These are phyloP conservation scores for Spathaspora sp. DNA, from an alignment of 805 yeast species.

Conservation along the genomic window DNA sequence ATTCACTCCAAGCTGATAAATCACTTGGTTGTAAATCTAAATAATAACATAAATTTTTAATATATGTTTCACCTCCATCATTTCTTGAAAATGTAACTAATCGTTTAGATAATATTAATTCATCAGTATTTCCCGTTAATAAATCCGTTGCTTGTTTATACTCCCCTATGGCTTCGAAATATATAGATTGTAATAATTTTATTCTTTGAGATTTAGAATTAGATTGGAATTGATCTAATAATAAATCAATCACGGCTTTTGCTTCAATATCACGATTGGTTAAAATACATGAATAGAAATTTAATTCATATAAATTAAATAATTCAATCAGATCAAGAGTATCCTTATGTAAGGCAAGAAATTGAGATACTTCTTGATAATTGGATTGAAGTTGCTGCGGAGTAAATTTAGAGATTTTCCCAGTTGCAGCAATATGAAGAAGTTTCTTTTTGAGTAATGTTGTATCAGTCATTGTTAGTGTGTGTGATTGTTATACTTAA, in stretches of 20 bases:
- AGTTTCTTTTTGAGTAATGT: slow-evolving; percentile 39
- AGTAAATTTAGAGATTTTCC: slow-evolving; percentile 45
- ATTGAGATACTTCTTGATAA: slow-evolving; percentile 38
- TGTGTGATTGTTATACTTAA: not conserved
- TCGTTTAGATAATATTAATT: slow-evolving; percentile 34
- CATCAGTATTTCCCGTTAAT: slow-evolving; percentile 29
- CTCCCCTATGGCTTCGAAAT: slow-evolving; percentile 52
- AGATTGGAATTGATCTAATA: slow-evolving; percentile 57
- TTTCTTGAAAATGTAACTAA: slow-evolving; percentile 25
- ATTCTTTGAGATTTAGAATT: slow-evolving; percentile 50
- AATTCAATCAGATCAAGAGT: slow-evolving; percentile 42
- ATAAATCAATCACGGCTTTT: slow-evolving; percentile 54
- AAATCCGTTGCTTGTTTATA: slow-evolving; percentile 21
- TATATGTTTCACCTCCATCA: slow-evolving; percentile 31
- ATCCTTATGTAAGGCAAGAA: slow-evolving; percentile 25
- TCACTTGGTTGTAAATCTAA: slow-evolving; percentile 72
- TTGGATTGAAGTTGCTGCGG: slow-evolving; percentile 42
- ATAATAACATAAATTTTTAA: slow-evolving; percentile 50
- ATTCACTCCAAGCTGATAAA: slow-evolving; percentile 72
- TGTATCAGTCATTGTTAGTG: not conserved
- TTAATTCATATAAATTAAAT: slow-evolving; percentile 63
- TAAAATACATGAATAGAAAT: slow-evolving; percentile 60
- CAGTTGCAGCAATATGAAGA: slow-evolving; percentile 46
- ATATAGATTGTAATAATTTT: slow-evolving; percentile 50
- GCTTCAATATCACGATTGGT: slow-evolving; percentile 72